Base-by-base conservation (phyloP, 2,329 filamentous ascomycete species). In the Leptographium lundbergii region DNA sequence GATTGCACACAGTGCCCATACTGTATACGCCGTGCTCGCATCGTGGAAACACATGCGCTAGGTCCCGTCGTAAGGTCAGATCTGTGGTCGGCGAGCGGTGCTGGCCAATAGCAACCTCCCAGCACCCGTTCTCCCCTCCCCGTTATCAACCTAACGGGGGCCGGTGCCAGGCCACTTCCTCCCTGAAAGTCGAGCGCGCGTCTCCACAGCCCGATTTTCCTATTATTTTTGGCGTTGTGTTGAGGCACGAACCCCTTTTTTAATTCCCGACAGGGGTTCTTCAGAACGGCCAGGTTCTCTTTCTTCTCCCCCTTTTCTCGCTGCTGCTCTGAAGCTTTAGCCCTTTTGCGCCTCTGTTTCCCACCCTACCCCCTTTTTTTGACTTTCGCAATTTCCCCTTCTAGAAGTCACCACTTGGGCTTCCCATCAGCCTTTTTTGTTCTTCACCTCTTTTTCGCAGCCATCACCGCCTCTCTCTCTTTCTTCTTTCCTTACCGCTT, bases 371-470 rank as follows among this genome's bases (percentile, higher is more conserved):
- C 61, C 61, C 51, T 62, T 63, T 64, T 61, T 61, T 57, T 48
- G 47, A 54, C 50, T 60, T 34, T 58, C 60, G 61, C 60, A 64
- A 64, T 64, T 64, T 64, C 63, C 63, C 62, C 42, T 64, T 61
- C 54, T 58, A 63, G 60, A 62, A 60, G 54, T 55, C 62, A 61
- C 60, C 63, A 59, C 32, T 59, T 50, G 42, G 42, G 45, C 51
- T 50, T 56, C 25, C 52, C 58, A 42, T 54, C 55, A 54, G 48
- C 54, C 36, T 59, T 54, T 61, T 58, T 58, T 57, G 19, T 54
- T 56, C 11, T 50, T 55, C 45, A 54, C 54, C 32, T 53, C n/a
- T 56, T 52, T 56, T 58, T 50, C 19, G 13, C 48, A 53, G 34
- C 61, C 58, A 57, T 59, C 51, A 19, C 60, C 48, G 59, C 57